These are phyloP conservation scores for Solanum dulcamara DNA, from an alignment of 257 asterid genomes.

Conservation along the genomic window DNA sequence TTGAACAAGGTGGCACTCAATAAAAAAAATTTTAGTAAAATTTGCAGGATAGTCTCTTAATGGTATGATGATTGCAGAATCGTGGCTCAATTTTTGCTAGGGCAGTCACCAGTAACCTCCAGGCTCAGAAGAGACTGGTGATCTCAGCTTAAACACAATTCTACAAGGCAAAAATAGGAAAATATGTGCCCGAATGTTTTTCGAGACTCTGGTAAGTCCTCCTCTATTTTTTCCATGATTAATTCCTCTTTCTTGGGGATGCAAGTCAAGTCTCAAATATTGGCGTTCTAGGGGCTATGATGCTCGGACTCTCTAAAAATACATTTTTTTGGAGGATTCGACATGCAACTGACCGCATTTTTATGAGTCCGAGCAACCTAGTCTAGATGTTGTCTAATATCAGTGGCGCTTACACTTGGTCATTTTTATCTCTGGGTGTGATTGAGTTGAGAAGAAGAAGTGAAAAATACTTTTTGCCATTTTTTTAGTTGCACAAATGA, in stretches of 20 bases:
- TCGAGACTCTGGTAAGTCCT: conserved; percentile 45
- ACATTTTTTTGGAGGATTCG: neutral
- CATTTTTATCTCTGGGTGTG: neutral
- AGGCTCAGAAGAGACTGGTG: conserved; percentile 21
- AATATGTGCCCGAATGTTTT: conserved; percentile 56
- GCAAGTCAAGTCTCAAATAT: neutral
- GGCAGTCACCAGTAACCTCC: conserved; percentile 42
- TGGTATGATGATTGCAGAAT: conserved; percentile 36
- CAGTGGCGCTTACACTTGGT: no score
- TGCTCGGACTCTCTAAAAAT: neutral
- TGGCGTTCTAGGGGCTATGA: neutral
- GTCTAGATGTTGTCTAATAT: neutral
- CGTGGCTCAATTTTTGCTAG: conserved; percentile 60
- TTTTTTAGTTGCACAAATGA: neutral
- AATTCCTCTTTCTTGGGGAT: neutral
- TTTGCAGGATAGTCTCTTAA: neutral
- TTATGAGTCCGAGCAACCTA: neutral
- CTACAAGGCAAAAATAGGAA: conserved; percentile 55
- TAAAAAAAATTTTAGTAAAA: neutral
- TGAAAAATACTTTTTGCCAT: neutral
- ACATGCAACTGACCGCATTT: neutral
- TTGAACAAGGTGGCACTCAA: conserved; percentile 46
- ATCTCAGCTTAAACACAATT: conserved; percentile 48
- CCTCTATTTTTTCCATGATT: neutral
- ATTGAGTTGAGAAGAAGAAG: neutral